Evolutionary conservation across 192 early-diverging fungal species (phyloP).

Genomic region (Coemansia sp.): DNA sequence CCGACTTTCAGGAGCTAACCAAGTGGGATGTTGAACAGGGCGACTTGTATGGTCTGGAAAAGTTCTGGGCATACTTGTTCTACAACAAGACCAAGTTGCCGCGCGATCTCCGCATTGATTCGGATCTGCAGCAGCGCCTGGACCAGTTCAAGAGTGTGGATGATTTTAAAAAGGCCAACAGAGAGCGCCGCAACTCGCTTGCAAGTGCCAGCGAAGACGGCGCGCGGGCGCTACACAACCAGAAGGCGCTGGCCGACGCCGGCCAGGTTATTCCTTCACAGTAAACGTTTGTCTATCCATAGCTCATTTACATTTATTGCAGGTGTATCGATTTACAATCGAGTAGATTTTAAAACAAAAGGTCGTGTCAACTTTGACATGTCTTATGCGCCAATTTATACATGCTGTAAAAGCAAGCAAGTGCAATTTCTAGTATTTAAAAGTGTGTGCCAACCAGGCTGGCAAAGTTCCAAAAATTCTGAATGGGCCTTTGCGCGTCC

Average conservation of each 20-base stretch:
- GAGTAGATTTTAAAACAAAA: no score
- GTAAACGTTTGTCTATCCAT: neutral
- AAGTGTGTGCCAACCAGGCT: no score
- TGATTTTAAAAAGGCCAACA: conserved; percentile 57
- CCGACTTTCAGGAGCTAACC: conserved; percentile 85
- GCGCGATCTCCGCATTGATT: conserved; percentile 58
- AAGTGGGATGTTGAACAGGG: conserved; percentile 71
- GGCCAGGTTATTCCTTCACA: conserved; percentile 25
- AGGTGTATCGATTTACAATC: no score
- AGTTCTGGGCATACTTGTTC: conserved; percentile 93
- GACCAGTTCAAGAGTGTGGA: conserved; percentile 64
- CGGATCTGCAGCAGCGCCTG: conserved; percentile 58
- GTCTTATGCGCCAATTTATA: no score
- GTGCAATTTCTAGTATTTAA: no score
- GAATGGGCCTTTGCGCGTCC: no score
- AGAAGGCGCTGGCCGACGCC: conserved; percentile 38
- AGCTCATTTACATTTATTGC: no score
- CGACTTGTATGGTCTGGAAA: conserved; percentile 87
- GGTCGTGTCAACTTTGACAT: no score
- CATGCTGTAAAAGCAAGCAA: no score
- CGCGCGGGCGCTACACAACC: conserved; percentile 32
- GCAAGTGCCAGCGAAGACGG: conserved; percentile 9
- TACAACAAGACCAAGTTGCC: conserved; percentile 84
- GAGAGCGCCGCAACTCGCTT: conserved; percentile 39
- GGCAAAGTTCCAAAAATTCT: no score